Percentiles rank a stretch among this genome's conserved stretches.
These are phyloP conservation scores for Quercus mongolica DNA, from an alignment of 306 rosid genomes.

Conservation along the genomic window DNA sequence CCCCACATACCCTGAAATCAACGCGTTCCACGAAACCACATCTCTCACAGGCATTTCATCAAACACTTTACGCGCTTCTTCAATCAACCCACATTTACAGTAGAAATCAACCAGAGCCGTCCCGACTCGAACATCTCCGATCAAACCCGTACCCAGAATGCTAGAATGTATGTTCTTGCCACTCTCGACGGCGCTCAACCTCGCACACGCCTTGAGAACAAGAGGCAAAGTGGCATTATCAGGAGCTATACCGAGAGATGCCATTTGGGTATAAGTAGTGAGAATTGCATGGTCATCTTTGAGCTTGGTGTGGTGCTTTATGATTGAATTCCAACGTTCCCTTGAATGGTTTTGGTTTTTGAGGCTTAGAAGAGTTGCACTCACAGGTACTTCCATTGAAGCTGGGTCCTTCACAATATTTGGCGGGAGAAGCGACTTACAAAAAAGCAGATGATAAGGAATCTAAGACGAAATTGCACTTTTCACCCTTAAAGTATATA, in stretches of 20 bases:
- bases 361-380: conserved; percentile 3
- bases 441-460: too few relatives aligned
- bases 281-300: conserved; percentile 46
- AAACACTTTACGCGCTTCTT: conserved; percentile 31
- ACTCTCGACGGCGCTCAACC: conserved; percentile 26
- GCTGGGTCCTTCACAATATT: too few relatives aligned
- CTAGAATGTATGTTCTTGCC: conserved; percentile 33
- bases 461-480: too few relatives aligned
- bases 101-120: conserved; percentile 49
- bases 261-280: conserved; percentile 44
- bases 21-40: conserved; percentile 42
- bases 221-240: conserved; percentile 38
- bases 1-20: conserved; percentile 39
- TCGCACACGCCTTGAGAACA: conserved; percentile 45
- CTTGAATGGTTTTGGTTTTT: neutral
- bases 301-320: conserved; percentile 36
- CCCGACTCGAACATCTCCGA: conserved; percentile 32
- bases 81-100: conserved; percentile 34
- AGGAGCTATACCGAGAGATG: conserved; percentile 25
- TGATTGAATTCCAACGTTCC: conserved; percentile 28
- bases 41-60: conserved; percentile 41
- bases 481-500: too few relatives aligned
- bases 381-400: conserved; percentile 11
- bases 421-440: too few relatives aligned
- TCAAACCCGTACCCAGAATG: conserved; percentile 19